phyloP scores from a whole-genome alignment of 2,329 filamentous ascomycete genomes.

The Penicillium concentricum region DNA sequence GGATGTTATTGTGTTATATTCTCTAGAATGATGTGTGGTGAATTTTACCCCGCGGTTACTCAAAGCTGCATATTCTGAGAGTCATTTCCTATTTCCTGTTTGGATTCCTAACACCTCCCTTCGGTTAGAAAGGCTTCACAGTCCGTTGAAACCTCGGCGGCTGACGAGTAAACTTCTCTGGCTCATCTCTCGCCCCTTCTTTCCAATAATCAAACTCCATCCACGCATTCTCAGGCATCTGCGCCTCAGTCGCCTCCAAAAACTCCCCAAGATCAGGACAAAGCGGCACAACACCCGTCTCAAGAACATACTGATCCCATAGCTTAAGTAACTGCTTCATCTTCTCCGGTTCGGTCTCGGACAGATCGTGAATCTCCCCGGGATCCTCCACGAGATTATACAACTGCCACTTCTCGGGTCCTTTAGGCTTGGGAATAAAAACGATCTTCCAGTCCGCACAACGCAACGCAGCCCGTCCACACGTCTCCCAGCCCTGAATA shows the following conservation, averaged over 20 bases:
- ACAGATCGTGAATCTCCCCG: constrained; percentile 51
- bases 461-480: constrained; percentile 54
- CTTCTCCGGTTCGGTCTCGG: constrained; percentile 43
- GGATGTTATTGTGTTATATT: no score
- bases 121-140: constrained; percentile 21
- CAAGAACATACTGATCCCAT: constrained; percentile 59
- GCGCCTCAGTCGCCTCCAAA: constrained; percentile 60
- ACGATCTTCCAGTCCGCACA: constrained; percentile 59
- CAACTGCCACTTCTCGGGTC: constrained; percentile 57
- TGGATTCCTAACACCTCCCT: no score
- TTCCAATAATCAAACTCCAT: constrained; percentile 67
- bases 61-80: no score
- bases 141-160: constrained; percentile 37
- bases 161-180: constrained; percentile 44
- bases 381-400: constrained; percentile 55
- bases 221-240: constrained; percentile 66
- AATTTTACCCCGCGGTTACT: no score
- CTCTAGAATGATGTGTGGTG: no score
- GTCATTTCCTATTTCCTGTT: no score
- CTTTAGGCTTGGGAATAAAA: constrained; percentile 57
- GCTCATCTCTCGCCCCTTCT: constrained; percentile 51
- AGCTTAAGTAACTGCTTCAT: constrained; percentile 51
- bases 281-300: constrained; percentile 60
- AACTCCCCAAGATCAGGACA: constrained; percentile 59
- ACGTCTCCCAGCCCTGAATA: constrained; percentile 59